Evolutionary conservation across 2,329 filamentous ascomycete species (phyloP).

Genomic region (Aspergillus sergii): DNA sequence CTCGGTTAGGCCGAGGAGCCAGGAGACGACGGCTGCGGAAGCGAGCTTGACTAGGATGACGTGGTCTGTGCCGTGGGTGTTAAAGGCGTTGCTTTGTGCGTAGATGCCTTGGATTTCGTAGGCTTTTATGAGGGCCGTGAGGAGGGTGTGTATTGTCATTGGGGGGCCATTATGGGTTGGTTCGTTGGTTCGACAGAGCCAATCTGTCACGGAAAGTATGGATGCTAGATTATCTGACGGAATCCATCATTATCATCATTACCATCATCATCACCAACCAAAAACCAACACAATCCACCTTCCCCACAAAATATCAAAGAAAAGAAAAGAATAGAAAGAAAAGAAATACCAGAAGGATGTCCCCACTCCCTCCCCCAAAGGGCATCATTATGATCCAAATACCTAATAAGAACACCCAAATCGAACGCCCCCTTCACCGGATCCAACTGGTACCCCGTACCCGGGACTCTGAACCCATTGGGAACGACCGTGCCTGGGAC

Average conservation of each 20-base stretch:
- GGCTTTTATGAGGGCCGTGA: conserved; percentile 42
- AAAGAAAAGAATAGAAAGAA: neutral
- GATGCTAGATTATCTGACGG: conserved; percentile 43
- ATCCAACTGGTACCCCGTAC: conserved; percentile 41
- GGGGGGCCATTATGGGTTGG: conserved; percentile 19
- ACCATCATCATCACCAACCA: neutral
- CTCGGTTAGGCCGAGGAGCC: conserved; percentile 39
- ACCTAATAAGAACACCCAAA: conserved; percentile 42
- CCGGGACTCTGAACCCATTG: conserved; percentile 42
- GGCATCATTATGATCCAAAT: conserved; percentile 48
- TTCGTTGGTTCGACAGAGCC: conserved; percentile 25
- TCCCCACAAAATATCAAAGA: too few species aligned
- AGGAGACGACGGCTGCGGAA: conserved; percentile 41
- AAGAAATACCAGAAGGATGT: conserved; percentile 39
- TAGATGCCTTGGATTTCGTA: conserved; percentile 48
- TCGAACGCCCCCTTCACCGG: conserved; percentile 44
- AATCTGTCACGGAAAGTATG: conserved; percentile 40
- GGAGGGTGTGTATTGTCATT: conserved; percentile 36
- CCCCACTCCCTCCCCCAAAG: conserved; percentile 47
- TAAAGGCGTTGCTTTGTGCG: conserved; percentile 42
- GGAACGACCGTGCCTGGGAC: conserved; percentile 22
- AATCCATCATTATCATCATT: neutral
- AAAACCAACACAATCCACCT: too few species aligned
- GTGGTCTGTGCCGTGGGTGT: conserved; percentile 45
- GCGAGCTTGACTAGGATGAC: conserved; percentile 47